phyloP scores from a whole-genome alignment of 352 stramenopile species.

The Pythium aquatile region DNA sequence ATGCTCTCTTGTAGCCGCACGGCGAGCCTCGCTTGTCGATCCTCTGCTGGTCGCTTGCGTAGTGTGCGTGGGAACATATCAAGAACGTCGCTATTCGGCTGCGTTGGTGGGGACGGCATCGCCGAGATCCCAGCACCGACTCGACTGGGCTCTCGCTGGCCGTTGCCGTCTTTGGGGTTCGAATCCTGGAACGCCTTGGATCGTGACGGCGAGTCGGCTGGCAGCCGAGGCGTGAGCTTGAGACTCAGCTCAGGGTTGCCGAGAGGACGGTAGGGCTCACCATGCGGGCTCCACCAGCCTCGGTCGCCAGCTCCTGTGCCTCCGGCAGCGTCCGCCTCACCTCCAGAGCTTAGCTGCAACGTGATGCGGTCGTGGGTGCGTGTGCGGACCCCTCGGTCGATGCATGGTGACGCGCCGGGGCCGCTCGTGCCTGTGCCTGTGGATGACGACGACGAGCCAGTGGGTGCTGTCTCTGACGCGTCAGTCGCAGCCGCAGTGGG shows the following conservation, averaged over 20 bases:
- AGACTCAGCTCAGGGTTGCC: constrained; percentile 65
- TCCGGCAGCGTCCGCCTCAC: not conserved
- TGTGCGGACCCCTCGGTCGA: constrained; percentile 50
- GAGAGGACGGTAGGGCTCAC: constrained; percentile 65
- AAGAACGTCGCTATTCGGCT: constrained; percentile 8
- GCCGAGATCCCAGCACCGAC: constrained; percentile 11
- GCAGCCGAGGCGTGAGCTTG: constrained; percentile 59
- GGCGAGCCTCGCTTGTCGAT: constrained; percentile 54
- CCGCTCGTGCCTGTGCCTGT: not conserved
- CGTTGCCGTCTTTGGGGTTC: constrained; percentile 30
- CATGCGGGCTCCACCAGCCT: constrained; percentile 71
- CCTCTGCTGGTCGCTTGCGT: constrained; percentile 37
- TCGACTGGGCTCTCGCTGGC: constrained; percentile 23
- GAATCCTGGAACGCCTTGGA: constrained; percentile 5
- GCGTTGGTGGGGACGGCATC: constrained; percentile 7
- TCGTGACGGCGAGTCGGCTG: constrained; percentile 21
- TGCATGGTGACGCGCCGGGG: not conserved
- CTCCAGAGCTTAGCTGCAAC: constrained; percentile 15
- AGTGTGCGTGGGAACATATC: constrained; percentile 41
- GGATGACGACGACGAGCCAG: not conserved
- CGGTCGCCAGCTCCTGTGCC: constrained; percentile 21
- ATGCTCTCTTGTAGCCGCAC: constrained; percentile 46
- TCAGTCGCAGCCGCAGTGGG: not conserved
- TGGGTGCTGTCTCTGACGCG: not conserved
- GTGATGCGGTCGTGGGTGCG: constrained; percentile 60